phyloP scores from a whole-genome alignment of 2,329 filamentous ascomycete species.

The Bipolaris bicolor region DNA sequence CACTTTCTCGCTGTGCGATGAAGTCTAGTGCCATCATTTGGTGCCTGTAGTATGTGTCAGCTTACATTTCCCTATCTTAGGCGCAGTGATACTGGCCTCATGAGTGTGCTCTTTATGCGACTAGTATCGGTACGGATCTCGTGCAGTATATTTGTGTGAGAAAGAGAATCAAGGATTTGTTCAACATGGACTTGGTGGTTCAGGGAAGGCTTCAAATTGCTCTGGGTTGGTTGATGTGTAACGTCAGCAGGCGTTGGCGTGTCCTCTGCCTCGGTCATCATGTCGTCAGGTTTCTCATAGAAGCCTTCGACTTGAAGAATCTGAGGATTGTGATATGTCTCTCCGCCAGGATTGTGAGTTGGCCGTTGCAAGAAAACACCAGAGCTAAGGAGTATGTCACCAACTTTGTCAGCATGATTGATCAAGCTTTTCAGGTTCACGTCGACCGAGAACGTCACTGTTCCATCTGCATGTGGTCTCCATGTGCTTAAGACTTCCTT shows the following conservation, averaged over 20 bases:
- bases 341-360: slow-evolving; percentile 2
- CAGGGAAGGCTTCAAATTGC: slow-evolving; percentile 2
- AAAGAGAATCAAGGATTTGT: slow-evolving; percentile 2
- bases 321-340: slow-evolving; percentile 18
- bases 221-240: background rate
- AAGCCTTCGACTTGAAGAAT: slow-evolving; percentile 17
- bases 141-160: slow-evolving; percentile 7
- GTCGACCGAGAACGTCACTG: slow-evolving; percentile 9
- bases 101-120: slow-evolving; percentile 8
- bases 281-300: slow-evolving; percentile 5
- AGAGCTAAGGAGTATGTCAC: slow-evolving; percentile 6
- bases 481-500: slow-evolving; percentile 2
- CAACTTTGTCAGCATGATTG: slow-evolving; percentile 17
- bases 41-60: slow-evolving; percentile 12
- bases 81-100: background rate
- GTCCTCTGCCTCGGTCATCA: slow-evolving; percentile 5
- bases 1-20: slow-evolving; percentile 22
- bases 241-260: background rate
- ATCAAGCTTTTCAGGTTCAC: slow-evolving; percentile 10
- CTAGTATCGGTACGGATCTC: slow-evolving; percentile 13
- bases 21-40: slow-evolving; percentile 28
- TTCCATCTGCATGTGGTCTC: background rate
- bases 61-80: background rate
- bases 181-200: slow-evolving; percentile 3
- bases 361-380: slow-evolving; percentile 14